Evolutionary conservation across 2,329 filamentous ascomycete genomes (phyloP).

Genomic region (Tricladium varicosporioides): DNA sequence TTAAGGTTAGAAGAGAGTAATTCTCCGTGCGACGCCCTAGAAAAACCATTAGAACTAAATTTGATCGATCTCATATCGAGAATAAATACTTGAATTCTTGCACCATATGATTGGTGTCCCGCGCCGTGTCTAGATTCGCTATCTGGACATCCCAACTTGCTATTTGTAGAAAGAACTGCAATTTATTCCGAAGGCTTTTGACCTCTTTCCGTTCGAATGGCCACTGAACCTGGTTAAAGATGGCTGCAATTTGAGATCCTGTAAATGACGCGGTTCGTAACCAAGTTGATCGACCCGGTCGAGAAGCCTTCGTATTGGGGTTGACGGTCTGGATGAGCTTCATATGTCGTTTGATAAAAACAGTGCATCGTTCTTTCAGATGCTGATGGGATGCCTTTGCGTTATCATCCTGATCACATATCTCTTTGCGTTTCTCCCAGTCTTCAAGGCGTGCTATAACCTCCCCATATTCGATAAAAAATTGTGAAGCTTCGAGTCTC

Average conservation of each 20-base stretch:
- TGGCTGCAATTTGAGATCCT: constrained; percentile 9
- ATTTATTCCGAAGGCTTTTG: constrained; percentile 15
- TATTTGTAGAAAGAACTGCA: constrained; percentile 23
- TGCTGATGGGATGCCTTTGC: constrained; percentile 14
- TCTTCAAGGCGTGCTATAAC: constrained; percentile 20
- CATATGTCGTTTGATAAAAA: constrained; percentile 24
- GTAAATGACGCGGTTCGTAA: constrained; percentile 15
- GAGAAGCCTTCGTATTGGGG: constrained; percentile 15
- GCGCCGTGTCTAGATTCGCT: not conserved
- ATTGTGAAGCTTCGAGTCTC: constrained; percentile 19
- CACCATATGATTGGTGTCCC: constrained; percentile 18
- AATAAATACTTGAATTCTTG: constrained; percentile 16
- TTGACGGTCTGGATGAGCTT: constrained; percentile 21
- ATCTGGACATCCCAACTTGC: constrained; percentile 14
- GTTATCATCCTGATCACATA: constrained; percentile 6
- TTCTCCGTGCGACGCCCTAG: constrained; percentile 12
- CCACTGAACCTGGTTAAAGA: constrained; percentile 23
- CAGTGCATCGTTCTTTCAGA: constrained; percentile 14
- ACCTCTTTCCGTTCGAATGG: constrained; percentile 22
- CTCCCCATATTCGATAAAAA: constrained; percentile 23
- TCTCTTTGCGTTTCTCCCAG: constrained; percentile 18
- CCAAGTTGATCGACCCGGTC: constrained; percentile 19
- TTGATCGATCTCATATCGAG: not conserved
- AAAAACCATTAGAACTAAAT: not conserved
- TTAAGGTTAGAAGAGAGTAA: constrained; percentile 21